Percentiles rank a stretch among this genome's conserved stretches.
Evolutionary conservation across 345 rosid species (phyloP).

Genomic region (Euphorbia peplus): DNA sequence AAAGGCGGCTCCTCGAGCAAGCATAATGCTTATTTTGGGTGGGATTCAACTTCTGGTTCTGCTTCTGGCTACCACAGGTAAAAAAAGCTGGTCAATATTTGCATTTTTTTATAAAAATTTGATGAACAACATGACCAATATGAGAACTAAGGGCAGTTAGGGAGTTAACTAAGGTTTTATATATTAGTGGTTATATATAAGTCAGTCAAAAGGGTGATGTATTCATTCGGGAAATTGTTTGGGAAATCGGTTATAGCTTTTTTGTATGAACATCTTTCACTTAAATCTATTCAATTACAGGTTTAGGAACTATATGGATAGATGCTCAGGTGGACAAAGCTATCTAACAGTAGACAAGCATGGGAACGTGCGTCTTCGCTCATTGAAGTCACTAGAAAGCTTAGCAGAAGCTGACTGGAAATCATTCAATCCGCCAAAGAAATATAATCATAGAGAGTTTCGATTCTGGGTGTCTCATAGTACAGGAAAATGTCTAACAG

Average conservation of each 20-base stretch:
- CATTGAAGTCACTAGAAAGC: slow-evolving; percentile 37
- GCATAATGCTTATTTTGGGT: slow-evolving; percentile 47
- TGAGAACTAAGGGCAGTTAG: no score
- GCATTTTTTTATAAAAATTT: no score
- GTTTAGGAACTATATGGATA: slow-evolving; percentile 50
- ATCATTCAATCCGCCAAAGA: slow-evolving; percentile 35
- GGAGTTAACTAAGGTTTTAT: no score
- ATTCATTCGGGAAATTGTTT: no score
- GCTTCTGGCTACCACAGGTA: slow-evolving; percentile 49
- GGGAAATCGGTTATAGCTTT: no score
- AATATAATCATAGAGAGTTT: slow-evolving; percentile 34
- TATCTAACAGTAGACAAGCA: slow-evolving; percentile 41
- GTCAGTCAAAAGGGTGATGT: no score
- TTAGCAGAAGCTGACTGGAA: slow-evolving; percentile 49
- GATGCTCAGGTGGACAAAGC: slow-evolving; percentile 36
- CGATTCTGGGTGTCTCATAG: slow-evolving; percentile 40
- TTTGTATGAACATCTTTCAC: no score
- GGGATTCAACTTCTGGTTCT: slow-evolving; percentile 53
- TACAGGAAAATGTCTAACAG: slow-evolving; percentile 50
- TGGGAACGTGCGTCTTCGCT: slow-evolving; percentile 36
- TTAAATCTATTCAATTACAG: no score
- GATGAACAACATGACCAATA: no score
- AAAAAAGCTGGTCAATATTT: no score
- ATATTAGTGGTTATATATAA: no score
- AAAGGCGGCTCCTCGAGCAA: slow-evolving; percentile 33